A percentile compares a stretch with the other conserved stretches of the same genome.
These are phyloP conservation scores for Diaporthe longicolla DNA, from an alignment of 2,329 filamentous ascomycete species.

Conservation along the genomic window DNA sequence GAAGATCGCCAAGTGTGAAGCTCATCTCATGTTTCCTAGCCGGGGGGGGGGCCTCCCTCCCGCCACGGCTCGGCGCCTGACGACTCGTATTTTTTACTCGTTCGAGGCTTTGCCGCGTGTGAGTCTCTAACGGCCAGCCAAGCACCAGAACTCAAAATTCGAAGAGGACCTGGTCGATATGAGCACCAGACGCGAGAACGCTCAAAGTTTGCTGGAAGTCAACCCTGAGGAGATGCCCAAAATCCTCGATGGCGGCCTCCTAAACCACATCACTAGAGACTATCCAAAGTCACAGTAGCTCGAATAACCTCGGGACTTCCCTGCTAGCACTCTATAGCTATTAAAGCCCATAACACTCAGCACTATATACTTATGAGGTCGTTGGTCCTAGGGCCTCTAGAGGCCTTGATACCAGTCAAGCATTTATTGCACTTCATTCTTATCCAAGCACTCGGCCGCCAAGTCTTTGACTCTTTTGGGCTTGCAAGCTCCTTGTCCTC, in stretches of 20 bases:
- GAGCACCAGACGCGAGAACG: background rate
- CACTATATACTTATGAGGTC: no score
- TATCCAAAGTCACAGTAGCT: background rate
- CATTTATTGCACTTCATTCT: no score
- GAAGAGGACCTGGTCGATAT: background rate
- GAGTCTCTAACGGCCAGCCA: background rate
- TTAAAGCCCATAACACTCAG: background rate
- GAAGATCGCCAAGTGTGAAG: conserved; percentile 18
- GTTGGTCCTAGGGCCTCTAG: background rate
- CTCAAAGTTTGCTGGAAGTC: background rate
- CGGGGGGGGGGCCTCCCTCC: background rate
- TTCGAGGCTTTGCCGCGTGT: background rate
- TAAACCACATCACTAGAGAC: background rate
- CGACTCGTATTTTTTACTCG: background rate
- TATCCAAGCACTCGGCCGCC: background rate
- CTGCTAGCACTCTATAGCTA: background rate
- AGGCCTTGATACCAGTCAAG: no score
- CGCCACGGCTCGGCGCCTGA: background rate
- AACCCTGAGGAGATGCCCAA: background rate
- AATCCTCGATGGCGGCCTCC: background rate
- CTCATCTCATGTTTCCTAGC: conserved; percentile 23
- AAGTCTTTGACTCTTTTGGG: background rate
- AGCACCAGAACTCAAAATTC: background rate
- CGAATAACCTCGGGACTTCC: background rate
- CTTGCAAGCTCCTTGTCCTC: background rate